These are phyloP conservation scores for Diaporthe humulicola DNA, from an alignment of 2,329 filamentous ascomycete genomes.

Conservation along the genomic window DNA sequence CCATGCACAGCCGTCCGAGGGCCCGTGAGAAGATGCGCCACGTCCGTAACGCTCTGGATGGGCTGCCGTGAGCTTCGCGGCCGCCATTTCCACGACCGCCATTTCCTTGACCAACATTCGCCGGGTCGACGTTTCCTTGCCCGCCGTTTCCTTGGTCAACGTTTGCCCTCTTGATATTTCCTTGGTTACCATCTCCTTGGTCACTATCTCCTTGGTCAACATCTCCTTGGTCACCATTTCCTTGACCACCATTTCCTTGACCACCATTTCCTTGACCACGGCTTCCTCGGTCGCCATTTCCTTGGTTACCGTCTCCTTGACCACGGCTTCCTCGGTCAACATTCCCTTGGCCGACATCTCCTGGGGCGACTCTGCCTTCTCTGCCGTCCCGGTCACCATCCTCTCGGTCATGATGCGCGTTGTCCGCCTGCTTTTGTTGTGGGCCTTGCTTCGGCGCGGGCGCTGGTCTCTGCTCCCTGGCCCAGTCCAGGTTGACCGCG, in stretches of 20 bases:
- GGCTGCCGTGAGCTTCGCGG: too few relatives aligned
- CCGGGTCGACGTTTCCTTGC: neutral
- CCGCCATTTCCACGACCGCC: too few relatives aligned
- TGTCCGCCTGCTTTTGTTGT: neutral
- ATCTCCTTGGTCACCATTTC: neutral
- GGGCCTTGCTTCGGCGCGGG: neutral
- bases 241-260: neutral
- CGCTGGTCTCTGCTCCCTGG: neutral
- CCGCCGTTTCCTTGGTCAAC: neutral
- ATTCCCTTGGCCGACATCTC: neutral
- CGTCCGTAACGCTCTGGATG: too few relatives aligned
- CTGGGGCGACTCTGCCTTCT: neutral
- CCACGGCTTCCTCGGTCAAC: neutral
- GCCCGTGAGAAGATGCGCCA: neutral
- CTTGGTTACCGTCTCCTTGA: neutral
- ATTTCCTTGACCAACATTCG: too few relatives aligned
- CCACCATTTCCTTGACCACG: neutral
- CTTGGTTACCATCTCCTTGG: neutral
- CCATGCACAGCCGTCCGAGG: neutral
- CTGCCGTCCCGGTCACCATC: neutral
- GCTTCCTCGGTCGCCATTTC: neutral
- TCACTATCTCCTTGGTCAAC: neutral
- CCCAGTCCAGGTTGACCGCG: too few relatives aligned
- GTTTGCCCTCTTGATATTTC: neutral
- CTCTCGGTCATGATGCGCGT: neutral